Evolutionary conservation across 495 filamentous ascomycete species (phyloP), one percentile per base, ranked within the genome.

Genomic region (Aspergillus bridgeri): DNA sequence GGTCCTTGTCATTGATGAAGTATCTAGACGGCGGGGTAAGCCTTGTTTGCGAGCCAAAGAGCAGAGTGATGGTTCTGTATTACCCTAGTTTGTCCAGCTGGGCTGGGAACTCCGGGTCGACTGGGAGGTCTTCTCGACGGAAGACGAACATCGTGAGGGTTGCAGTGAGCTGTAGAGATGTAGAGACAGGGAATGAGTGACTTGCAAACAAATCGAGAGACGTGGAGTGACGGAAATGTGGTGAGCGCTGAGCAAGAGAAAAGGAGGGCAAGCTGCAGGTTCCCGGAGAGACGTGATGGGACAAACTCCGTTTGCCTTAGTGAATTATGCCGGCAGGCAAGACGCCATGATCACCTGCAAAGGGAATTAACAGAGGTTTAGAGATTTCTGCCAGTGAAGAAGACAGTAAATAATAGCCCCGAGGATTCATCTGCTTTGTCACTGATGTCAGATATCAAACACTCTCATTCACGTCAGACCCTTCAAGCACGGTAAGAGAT

Each of bases 11-110:
- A 53, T 86, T 89, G 74, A 92, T 71, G 64, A 84, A 86, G 65
- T 89, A 92, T 15, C 89, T 91, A 51, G 2, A 33, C 48, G 7
- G 46, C 23, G 42, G 25, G 52, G 25, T 9, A 59, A 53, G 25
- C 20, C 51, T 27, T 56, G 50, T 53, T 33, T 46, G 29, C 15
- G 1, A 18, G 5, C 13, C 42, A 17, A 3, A 24, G 23, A 18
- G 18, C 15, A 20, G 4, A 1, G 6, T 29, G 6, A 18, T 27
- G 38, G 2, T 20, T 18, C 18, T 24, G 62, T 43, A 81, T 58
- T 76, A 92, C 89, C 90, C 91, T 18, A 96, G 79, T 48, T 80
- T 75, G 43, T 80, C 69, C 25, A 96, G 71, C 61, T 89, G 76
- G 3, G 74, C 68, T 17, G 83, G 80, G 61, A 86, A 93, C 15